Evolutionary conservation across 2,329 filamentous ascomycete genomes (phyloP).

Genomic region (Teratosphaeria destructans): DNA sequence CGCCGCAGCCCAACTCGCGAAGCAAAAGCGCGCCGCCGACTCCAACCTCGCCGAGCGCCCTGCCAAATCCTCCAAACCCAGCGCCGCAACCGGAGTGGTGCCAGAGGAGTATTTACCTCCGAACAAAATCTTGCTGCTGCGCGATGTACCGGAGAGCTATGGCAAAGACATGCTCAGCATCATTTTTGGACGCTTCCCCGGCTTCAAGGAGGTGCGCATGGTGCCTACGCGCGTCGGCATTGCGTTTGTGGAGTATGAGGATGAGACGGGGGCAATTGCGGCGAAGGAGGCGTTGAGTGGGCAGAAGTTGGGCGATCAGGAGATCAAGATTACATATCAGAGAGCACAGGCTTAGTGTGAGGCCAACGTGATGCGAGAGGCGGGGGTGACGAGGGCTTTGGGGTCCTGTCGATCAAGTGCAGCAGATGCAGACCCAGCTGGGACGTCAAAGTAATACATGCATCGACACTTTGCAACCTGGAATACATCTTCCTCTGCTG

Average conservation of each 20-base stretch:
- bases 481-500: too few species aligned
- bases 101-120: constrained; percentile 97
- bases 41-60: constrained; percentile 47
- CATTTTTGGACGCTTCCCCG: constrained; percentile 82
- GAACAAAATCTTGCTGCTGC: constrained; percentile 92
- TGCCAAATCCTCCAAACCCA: constrained; percentile 57
- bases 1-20: constrained; percentile 28
- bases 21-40: constrained; percentile 42
- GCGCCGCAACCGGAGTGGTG: constrained; percentile 57
- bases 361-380: not conserved
- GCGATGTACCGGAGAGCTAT: constrained; percentile 81
- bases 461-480: too few species aligned
- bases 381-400: not conserved
- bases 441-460: too few species aligned
- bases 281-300: constrained; percentile 90
- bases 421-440: not conserved
- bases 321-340: constrained; percentile 94
- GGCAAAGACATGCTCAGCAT: constrained; percentile 67
- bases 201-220: constrained; percentile 83
- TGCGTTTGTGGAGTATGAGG: constrained; percentile 94
- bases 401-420: not conserved
- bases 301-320: constrained; percentile 67
- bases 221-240: constrained; percentile 81
- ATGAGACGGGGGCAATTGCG: constrained; percentile 75
- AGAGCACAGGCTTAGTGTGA: constrained; percentile 48